phyloP scores from a whole-genome alignment of 2,329 filamentous ascomycete species.

The Neoscytalidium dimidiatum region DNA sequence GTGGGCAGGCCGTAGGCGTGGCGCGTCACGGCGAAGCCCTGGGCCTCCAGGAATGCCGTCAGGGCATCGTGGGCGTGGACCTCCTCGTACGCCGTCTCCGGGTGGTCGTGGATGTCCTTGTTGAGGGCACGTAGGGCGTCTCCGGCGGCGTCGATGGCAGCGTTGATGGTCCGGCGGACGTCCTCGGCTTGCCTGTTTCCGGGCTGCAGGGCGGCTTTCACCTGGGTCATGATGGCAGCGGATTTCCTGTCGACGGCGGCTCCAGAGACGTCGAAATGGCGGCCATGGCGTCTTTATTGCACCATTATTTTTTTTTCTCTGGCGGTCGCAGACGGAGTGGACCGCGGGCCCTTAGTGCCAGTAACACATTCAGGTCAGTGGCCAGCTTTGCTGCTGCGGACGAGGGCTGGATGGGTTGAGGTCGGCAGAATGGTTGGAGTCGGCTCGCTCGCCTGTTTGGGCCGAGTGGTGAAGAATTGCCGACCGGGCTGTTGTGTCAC shows the following conservation, averaged over 20 bases:
- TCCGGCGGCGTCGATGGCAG: slow-evolving; percentile 20
- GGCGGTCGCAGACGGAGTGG: background rate
- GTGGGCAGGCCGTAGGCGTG: slow-evolving; percentile 38
- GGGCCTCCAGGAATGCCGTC: slow-evolving; percentile 23
- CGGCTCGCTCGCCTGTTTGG: background rate
- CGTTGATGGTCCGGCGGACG: background rate
- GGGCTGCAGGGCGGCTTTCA: background rate
- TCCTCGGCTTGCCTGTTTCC: background rate
- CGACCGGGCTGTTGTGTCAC: background rate
- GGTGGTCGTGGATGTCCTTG: slow-evolving; percentile 26
- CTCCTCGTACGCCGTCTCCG: slow-evolving; percentile 28
- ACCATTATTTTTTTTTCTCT: background rate
- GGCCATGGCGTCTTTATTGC: background rate
- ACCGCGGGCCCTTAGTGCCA: background rate
- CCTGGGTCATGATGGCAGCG: background rate
- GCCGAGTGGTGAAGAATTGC: background rate
- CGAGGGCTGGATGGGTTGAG: background rate
- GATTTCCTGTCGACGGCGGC: too few species aligned
- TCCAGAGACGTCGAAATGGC: background rate
- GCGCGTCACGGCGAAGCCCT: slow-evolving; percentile 29
- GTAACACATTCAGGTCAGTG: background rate
- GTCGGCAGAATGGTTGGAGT: background rate
- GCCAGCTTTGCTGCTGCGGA: background rate
- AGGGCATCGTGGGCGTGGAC: slow-evolving; percentile 28
- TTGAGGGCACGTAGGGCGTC: slow-evolving; percentile 24